Percentiles rank a stretch among this genome's conserved stretches.
Conservation (phyloP, 352 stramenopile species). For the Pythium guiyangense region DNA sequence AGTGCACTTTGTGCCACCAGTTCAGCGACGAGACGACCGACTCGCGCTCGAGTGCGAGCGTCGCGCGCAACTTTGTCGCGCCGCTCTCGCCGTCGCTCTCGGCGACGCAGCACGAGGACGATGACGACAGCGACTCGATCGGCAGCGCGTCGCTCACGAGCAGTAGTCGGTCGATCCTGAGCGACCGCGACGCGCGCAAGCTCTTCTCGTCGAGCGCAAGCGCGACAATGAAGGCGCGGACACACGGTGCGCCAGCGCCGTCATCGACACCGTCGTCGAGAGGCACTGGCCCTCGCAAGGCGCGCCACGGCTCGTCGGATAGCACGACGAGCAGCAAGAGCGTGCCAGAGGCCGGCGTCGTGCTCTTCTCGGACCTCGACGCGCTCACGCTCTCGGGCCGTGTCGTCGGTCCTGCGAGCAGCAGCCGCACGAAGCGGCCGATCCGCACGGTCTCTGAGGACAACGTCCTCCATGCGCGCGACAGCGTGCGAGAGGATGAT, state of each 20-base stretch:
- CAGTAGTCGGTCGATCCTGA: constrained; percentile 25
- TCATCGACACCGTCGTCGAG: background rate
- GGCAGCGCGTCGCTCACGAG: constrained; percentile 5
- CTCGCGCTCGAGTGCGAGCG: constrained; percentile 25
- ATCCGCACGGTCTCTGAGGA: constrained; percentile 56
- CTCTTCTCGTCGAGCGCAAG: background rate
- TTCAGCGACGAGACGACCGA: constrained; percentile 30
- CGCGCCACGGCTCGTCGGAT: constrained; percentile 39
- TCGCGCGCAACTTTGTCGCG: constrained; percentile 24
- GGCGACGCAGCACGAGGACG: constrained; percentile 15
- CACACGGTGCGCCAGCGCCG: constrained; percentile 1
- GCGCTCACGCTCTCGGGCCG: constrained; percentile 53
- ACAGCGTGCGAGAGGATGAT: constrained; percentile 31
- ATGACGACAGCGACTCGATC: constrained; percentile 12
- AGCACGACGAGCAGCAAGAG: constrained; percentile 30
- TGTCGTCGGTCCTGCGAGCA: constrained; percentile 22
- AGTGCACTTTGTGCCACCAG: constrained; percentile 63
- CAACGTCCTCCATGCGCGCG: constrained; percentile 26
- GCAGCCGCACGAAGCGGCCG: constrained; percentile 19
- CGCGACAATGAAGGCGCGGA: constrained; percentile 11
- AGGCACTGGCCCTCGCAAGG: constrained; percentile 18
- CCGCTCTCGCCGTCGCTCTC: constrained; percentile 21
- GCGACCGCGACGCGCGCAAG: background rate
- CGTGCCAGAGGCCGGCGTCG: constrained; percentile 28
- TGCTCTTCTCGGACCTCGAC: constrained; percentile 65